Evolutionary conservation across 2,329 filamentous ascomycete genomes (phyloP).

Genomic region (Colletotrichum horii): DNA sequence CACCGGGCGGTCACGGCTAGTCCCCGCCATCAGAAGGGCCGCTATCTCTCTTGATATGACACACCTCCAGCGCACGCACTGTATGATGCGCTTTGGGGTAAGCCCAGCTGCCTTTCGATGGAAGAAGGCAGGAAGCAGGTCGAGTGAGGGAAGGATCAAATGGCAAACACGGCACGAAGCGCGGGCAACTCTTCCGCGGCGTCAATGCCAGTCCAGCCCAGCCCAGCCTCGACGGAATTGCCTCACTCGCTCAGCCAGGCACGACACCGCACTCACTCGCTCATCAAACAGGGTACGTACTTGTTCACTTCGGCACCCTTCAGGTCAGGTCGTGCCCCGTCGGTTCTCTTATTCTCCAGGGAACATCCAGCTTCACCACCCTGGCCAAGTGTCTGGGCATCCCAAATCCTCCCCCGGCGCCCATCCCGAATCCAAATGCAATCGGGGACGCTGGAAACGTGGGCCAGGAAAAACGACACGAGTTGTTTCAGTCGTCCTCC

Average conservation of each 20-base stretch:
- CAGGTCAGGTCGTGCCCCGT: neutral
- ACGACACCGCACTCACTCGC: neutral
- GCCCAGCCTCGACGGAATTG: neutral
- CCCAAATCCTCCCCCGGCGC: neutral
- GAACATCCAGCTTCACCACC: neutral
- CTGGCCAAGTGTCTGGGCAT: slow-evolving; percentile 4
- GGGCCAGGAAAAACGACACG: neutral
- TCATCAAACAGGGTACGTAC: neutral
- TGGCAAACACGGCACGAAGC: neutral
- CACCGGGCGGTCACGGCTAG: neutral
- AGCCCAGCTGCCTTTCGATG: neutral
- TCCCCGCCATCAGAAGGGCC: neutral
- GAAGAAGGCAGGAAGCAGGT: neutral
- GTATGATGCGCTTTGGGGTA: neutral
- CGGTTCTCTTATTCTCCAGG: neutral
- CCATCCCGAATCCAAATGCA: neutral
- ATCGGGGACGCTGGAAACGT: neutral
- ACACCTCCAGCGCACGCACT: neutral
- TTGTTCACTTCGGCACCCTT: neutral
- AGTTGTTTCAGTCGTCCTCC: slow-evolving; percentile 6
- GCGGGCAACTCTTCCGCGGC: neutral
- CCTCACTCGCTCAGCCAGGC: neutral
- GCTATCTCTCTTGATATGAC: neutral
- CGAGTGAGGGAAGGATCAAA: neutral
- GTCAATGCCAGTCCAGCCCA: neutral